Evolutionary conservation across 2,329 filamentous ascomycete species (phyloP).

Genomic region (Aspergillus terreus): DNA sequence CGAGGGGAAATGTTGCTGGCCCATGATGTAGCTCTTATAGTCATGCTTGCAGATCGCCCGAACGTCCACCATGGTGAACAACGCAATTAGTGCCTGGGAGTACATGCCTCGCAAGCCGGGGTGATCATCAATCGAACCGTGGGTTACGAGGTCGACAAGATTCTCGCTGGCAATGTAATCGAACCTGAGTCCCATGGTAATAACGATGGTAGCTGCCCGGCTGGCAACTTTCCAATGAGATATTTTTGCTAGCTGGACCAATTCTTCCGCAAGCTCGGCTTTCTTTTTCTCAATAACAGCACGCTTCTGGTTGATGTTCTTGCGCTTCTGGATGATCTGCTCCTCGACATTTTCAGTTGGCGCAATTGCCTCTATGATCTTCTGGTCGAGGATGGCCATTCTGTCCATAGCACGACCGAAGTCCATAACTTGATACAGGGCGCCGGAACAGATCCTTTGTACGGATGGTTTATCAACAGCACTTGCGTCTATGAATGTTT

Average conservation of each 20-base stretch:
- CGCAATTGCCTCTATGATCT: constrained; percentile 66
- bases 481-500: constrained; percentile 83
- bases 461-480: constrained; percentile 92
- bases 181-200: constrained; percentile 88
- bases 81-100: constrained; percentile 69
- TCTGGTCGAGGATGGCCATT: constrained; percentile 75
- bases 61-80: constrained; percentile 84
- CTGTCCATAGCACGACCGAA: constrained; percentile 86
- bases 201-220: constrained; percentile 82
- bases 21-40: constrained; percentile 80
- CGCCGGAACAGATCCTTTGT: constrained; percentile 78
- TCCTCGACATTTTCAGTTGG: constrained; percentile 62
- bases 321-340: constrained; percentile 57
- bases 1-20: constrained; percentile 73
- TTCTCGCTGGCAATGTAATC: constrained; percentile 76
- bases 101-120: constrained; percentile 80
- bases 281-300: constrained; percentile 80
- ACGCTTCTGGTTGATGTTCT: constrained; percentile 71
- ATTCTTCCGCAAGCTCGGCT: constrained; percentile 70
- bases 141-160: constrained; percentile 77
- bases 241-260: constrained; percentile 70
- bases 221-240: constrained; percentile 97
- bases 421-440: constrained; percentile 81
- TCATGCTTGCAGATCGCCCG: constrained; percentile 81
- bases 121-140: constrained; percentile 84